A percentile compares a stretch with the other conserved stretches of the same genome.
phyloP scores from a whole-genome alignment of 1,139 yeast species.

The Pichia sp. region DNA sequence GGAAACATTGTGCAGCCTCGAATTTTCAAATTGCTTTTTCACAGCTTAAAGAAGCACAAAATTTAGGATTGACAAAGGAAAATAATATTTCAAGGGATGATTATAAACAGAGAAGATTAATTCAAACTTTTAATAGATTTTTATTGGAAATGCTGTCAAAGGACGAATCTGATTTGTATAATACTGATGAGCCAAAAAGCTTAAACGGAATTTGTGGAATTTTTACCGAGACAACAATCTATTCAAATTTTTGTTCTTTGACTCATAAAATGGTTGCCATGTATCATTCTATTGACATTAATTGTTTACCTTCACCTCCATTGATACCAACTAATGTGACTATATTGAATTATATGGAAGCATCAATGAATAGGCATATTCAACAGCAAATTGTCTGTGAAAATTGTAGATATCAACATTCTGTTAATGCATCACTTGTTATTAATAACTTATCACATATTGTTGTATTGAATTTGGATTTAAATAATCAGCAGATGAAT shows the following conservation, averaged over 20 bases:
- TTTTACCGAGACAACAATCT: slow-evolving; percentile 35
- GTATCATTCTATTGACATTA: slow-evolving; percentile 27
- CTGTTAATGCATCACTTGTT: slow-evolving; percentile 44
- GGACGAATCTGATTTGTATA: slow-evolving; percentile 39
- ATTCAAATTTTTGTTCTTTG: slow-evolving; percentile 25
- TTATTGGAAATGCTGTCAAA: slow-evolving; percentile 43
- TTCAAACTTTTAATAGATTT: slow-evolving; percentile 55
- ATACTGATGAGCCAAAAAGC: slow-evolving; percentile 16
- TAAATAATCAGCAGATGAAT: slow-evolving; percentile 47
- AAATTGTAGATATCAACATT: slow-evolving; percentile 43
- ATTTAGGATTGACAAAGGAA: slow-evolving; percentile 46
- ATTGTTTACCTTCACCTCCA: slow-evolving; percentile 23
- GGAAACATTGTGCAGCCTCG: slow-evolving; percentile 62
- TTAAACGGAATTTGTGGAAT: slow-evolving; percentile 38
- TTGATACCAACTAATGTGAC: slow-evolving; percentile 24
- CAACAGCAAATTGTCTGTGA: slow-evolving; percentile 49
- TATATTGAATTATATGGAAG: slow-evolving; percentile 50
- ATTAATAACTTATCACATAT: slow-evolving; percentile 59
- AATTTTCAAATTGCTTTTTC: slow-evolving; percentile 57
- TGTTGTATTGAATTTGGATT: slow-evolving; percentile 53
- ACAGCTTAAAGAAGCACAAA: slow-evolving; percentile 40
- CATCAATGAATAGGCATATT: slow-evolving; percentile 46
- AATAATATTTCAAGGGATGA: slow-evolving; percentile 33
- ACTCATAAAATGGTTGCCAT: slow-evolving; percentile 21
- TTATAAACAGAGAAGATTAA: slow-evolving; percentile 31